Base-by-base conservation (phyloP, 371 early-diverging fungal genomes). In the Rhizopus arrhizus region DNA sequence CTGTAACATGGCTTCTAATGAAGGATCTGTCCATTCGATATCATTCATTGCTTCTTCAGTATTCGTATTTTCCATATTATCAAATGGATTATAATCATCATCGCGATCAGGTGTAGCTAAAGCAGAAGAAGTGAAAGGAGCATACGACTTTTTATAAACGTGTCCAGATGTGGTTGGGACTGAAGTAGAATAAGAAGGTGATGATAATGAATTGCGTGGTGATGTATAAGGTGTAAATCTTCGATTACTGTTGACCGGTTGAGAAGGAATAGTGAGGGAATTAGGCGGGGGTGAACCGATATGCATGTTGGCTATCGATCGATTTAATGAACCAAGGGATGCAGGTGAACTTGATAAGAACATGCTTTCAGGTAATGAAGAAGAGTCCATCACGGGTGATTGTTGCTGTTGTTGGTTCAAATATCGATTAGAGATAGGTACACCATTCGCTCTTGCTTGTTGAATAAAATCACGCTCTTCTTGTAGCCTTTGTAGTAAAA, bases 401-500 rank as follows among this genome's bases (percentile, higher is more conserved):
- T 29, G 28, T 1, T 41, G 31, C 11, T 41, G 34, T 35, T 12
- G 61, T 31, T 33, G 53, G 31, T 41, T 13, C 11, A 53, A 28
- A 56, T 54, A 34, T 0, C 56, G 45, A 58, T 58, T 43, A 33
- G 34, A 15, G 56, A 67, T 59, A 28, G 60, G 61, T 10, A 56
- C 56, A 6, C 64, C 64, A 13, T 60, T 51, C 0, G 53, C 54
- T 60, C 58, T 55, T 34, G 64, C 68, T 54, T 41, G 62, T 38
- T 36, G 34, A 36, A 57, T 65, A 11, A 70, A 65, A 9, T 72
- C 70, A 9, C 79, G 72, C 72, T 87, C 85, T n/a, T 77, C 81
- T 64, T 85, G 77, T 3, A 89, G 60, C 12, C 89, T 68, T 66
- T 86, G 82, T 35, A 85, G 67, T 31, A 89, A 58, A 3, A 87